Conservation (phyloP, 768 basidiomycete species). For the Lactarius vividus region DNA sequence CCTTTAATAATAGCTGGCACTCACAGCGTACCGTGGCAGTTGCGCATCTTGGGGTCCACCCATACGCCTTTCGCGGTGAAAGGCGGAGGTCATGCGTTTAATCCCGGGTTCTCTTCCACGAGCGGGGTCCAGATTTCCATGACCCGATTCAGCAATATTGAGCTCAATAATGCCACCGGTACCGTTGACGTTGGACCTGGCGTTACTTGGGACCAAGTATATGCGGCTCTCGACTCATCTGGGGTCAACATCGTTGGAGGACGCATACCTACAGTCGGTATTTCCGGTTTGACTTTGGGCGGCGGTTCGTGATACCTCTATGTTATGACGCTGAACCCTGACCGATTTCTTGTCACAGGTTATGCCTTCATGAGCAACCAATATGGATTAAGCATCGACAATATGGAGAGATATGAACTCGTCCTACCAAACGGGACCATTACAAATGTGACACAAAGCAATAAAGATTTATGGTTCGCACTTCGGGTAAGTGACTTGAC, state of each 20-base stretch:
- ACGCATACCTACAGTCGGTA: slow-evolving; percentile 28
- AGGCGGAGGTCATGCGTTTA: slow-evolving; percentile 28
- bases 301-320: neutral
- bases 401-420: slow-evolving; percentile 32
- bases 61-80: neutral
- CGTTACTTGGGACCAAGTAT: slow-evolving; percentile 32
- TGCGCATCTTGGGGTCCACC: slow-evolving; percentile 13
- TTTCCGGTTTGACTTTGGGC: slow-evolving; percentile 25
- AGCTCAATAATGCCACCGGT: neutral
- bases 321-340: neutral
- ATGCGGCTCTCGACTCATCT: slow-evolving; percentile 17
- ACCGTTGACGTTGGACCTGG: slow-evolving; percentile 30
- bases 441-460: neutral
- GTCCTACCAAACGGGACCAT: slow-evolving; percentile 35
- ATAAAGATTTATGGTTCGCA: neutral
- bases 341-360: neutral
- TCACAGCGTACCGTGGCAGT: neutral
- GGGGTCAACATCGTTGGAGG: slow-evolving; percentile 30
- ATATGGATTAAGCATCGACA: slow-evolving; percentile 29
- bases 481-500: slow-evolving; percentile 9
- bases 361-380: neutral
- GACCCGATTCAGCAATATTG: slow-evolving; percentile 26
- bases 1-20: neutral
- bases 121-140: slow-evolving; percentile 31
- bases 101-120: slow-evolving; percentile 32